A percentile compares a stretch with the other conserved stretches of the same genome.
Conservation (phyloP, 1,139 yeast genomes). For the Diutina sp. region DNA sequence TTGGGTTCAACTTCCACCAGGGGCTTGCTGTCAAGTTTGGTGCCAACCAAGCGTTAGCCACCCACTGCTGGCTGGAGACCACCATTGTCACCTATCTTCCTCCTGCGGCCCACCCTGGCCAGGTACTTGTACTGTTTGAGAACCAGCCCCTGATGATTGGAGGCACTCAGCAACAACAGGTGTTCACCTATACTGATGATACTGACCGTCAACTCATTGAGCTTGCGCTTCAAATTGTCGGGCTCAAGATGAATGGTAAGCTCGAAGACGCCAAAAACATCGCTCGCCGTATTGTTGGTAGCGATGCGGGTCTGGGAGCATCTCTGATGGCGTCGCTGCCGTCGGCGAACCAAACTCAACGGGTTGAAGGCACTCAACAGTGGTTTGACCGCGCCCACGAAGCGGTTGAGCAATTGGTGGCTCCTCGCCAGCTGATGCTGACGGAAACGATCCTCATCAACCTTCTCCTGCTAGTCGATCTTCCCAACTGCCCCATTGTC, state of each 20-base stretch:
- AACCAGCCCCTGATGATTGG: conserved; percentile 25
- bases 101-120: conserved; percentile 81
- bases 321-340: conserved; percentile 5
- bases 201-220: conserved; percentile 88
- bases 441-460: conserved; percentile 49
- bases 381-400: conserved; percentile 40
- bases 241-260: conserved; percentile 88
- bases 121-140: conserved; percentile 75
- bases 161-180: conserved; percentile 32
- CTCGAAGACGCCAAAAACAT: conserved; percentile 86
- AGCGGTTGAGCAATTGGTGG: conserved; percentile 36
- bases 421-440: conserved; percentile 21
- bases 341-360: conserved; percentile 5
- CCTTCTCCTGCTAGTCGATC: conserved; percentile 51
- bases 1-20: conserved; percentile 77
- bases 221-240: conserved; percentile 86
- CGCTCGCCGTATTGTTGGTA: conserved; percentile 75
- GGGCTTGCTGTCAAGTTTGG: conserved; percentile 84
- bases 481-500: conserved; percentile 48
- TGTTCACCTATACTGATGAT: conserved; percentile 85
- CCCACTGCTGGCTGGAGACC: conserved; percentile 93
- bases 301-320: conserved; percentile 15
- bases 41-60: conserved; percentile 65
- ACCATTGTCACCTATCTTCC: conserved; percentile 91
- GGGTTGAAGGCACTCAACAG: conserved; percentile 8